These are phyloP conservation scores for Nicotiana otophora DNA, from an alignment of 257 asterid species.

Conservation along the genomic window DNA sequence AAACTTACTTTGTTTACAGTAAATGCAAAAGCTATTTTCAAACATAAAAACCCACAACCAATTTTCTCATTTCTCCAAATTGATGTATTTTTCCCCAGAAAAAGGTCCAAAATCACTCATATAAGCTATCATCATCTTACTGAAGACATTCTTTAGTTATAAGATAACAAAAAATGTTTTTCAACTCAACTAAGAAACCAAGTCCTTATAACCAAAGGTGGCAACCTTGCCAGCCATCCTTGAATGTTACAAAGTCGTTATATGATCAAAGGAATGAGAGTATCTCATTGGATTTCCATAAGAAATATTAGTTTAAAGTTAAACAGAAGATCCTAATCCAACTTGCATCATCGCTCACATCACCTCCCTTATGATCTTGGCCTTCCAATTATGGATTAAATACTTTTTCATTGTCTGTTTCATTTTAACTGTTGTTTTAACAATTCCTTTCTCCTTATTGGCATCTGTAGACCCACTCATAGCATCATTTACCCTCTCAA, in stretches of 20 bases:
- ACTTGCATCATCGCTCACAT: constrained; percentile 4
- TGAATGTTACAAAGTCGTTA: neutral
- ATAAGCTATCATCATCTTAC: neutral
- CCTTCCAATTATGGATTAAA: neutral
- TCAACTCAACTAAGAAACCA: neutral
- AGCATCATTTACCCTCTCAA: neutral
- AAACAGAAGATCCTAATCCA: constrained; percentile 6
- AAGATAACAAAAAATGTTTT: neutral
- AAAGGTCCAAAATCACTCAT: neutral
- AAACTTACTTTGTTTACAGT: neutral
- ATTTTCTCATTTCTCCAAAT: neutral
- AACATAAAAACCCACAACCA: neutral
- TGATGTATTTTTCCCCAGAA: neutral
- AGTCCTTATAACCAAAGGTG: neutral
- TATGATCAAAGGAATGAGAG: neutral
- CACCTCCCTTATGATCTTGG: constrained; percentile 6
- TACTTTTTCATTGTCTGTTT: neutral
- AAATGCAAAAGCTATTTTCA: neutral
- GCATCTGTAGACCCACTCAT: neutral
- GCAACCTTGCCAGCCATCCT: neutral
- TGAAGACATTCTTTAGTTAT: neutral
- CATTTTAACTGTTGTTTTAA: neutral
- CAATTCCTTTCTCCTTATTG: neutral
- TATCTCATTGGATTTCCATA: neutral
- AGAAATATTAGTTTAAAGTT: neutral